Conservation (phyloP, 1,284 basidiomycete genomes). For the Fistulinella cinereoalba region DNA sequence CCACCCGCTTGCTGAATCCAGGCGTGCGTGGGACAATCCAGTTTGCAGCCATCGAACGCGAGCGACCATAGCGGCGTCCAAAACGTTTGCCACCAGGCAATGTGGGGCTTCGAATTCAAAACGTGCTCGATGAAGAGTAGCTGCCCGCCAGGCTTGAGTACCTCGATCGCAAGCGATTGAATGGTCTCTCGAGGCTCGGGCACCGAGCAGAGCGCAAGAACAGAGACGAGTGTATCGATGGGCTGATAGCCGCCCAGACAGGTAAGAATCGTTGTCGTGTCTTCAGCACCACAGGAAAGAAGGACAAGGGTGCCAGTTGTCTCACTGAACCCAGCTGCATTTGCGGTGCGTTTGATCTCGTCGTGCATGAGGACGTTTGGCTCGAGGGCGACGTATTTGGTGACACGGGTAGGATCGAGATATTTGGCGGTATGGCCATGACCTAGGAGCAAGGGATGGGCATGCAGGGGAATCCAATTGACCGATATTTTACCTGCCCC, state of each 20-base stretch:
- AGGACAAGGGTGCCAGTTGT: constrained; percentile 40
- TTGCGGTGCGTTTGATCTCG: constrained; percentile 47
- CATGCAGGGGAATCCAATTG: not conserved
- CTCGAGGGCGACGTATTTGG: constrained; percentile 66
- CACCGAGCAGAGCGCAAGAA: constrained; percentile 61
- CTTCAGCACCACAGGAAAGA: constrained; percentile 57
- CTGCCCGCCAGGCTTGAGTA: constrained; percentile 56
- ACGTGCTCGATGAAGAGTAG: constrained; percentile 69
- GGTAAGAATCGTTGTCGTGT: constrained; percentile 44
- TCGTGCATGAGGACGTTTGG: constrained; percentile 64
- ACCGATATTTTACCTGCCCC: constrained; percentile 51
- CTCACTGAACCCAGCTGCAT: constrained; percentile 52
- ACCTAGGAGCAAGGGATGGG: constrained; percentile 36
- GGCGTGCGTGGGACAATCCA: constrained; percentile 56
- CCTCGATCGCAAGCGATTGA: constrained; percentile 40
- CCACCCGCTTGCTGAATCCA: constrained; percentile 45
- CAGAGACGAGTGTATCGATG: constrained; percentile 57
- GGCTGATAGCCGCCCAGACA: constrained; percentile 38
- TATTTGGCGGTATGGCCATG: constrained; percentile 61
- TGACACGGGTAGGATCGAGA: constrained; percentile 52
- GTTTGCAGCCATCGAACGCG: constrained; percentile 56
- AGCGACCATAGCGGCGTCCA: constrained; percentile 65
- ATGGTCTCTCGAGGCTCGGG: constrained; percentile 49
- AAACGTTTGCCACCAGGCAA: constrained; percentile 64
- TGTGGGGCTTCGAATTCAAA: constrained; percentile 44